These are phyloP conservation scores for Fusarium guadeloupense DNA, from an alignment of 2,329 filamentous ascomycete genomes.

Conservation along the genomic window DNA sequence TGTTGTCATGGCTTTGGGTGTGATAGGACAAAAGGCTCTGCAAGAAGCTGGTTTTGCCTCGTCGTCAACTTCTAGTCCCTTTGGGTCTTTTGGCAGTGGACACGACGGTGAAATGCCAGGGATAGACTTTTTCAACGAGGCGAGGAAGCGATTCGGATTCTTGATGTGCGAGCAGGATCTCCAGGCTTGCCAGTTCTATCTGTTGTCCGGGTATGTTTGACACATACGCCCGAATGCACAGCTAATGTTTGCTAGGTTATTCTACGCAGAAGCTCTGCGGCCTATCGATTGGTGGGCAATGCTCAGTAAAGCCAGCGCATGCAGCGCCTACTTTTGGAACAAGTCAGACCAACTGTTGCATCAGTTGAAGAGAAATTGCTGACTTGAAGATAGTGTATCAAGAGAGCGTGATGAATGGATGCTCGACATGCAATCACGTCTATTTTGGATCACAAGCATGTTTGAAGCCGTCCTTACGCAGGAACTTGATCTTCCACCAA, in stretches of 20 bases:
- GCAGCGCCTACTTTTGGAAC: conserved; percentile 32
- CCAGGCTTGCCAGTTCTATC: conserved; percentile 25
- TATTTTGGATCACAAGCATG: conserved; percentile 38
- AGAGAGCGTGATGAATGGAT: conserved; percentile 31
- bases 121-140: conserved; percentile 26
- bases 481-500: conserved; percentile 24
- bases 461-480: conserved; percentile 30
- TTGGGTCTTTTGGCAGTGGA: background rate
- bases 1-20: conserved; percentile 18
- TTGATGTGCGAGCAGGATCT: conserved; percentile 29
- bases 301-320: conserved; percentile 31
- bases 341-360: background rate
- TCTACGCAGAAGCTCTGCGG: conserved; percentile 28
- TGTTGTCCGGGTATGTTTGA: conserved; percentile 13
- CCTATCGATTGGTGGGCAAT: conserved; percentile 31
- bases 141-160: conserved; percentile 27
- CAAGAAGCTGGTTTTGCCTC: conserved; percentile 7
- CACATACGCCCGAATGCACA: rapidly evolving
- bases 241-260: conserved; percentile 3
- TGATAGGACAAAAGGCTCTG: conserved; percentile 9
- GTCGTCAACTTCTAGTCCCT: background rate
- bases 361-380: rapidly evolving
- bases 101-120: conserved; percentile 12
- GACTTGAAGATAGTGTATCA: background rate
- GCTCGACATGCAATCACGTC: conserved; percentile 33